Percentiles rank a stretch among this genome's conserved stretches.
Conservation (phyloP, 257 asterid genomes). For the Craterostigma plantagineum region DNA sequence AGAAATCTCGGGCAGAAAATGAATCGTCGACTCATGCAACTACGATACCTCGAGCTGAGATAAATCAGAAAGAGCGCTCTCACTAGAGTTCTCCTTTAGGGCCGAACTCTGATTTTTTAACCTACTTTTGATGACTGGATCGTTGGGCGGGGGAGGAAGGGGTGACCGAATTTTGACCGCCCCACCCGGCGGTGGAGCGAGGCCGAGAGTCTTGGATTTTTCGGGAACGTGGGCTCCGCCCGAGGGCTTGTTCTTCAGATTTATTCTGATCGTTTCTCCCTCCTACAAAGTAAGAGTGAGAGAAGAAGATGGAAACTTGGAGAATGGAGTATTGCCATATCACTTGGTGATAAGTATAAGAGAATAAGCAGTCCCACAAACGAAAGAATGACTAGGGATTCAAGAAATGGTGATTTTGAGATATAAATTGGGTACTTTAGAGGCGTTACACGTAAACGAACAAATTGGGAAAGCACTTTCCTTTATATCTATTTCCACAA, state of each 20-base stretch:
- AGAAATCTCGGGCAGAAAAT: too few species aligned
- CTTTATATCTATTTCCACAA: too few species aligned
- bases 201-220: constrained; percentile 42
- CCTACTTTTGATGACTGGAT: constrained; percentile 36
- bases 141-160: constrained; percentile 94
- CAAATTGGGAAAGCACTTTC: too few species aligned
- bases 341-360: background rate
- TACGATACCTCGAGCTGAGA: constrained; percentile 66
- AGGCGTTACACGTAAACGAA: too few species aligned
- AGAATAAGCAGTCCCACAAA: background rate
- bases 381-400: too few species aligned
- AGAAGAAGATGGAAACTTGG: too few species aligned
- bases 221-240: constrained; percentile 76
- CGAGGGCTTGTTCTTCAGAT: constrained; percentile 69
- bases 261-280: constrained; percentile 92
- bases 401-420: too few species aligned
- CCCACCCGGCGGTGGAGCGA: constrained; percentile 78
- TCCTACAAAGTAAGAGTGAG: constrained; percentile 28
- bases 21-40: background rate
- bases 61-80: constrained; percentile 55
- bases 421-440: too few species aligned
- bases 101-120: constrained; percentile 21
- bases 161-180: constrained; percentile 58
- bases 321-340: too few species aligned
- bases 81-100: constrained; percentile 28